Evolutionary conservation across 768 basidiomycete genomes (phyloP).

Genomic region (Termitomyces sp.): DNA sequence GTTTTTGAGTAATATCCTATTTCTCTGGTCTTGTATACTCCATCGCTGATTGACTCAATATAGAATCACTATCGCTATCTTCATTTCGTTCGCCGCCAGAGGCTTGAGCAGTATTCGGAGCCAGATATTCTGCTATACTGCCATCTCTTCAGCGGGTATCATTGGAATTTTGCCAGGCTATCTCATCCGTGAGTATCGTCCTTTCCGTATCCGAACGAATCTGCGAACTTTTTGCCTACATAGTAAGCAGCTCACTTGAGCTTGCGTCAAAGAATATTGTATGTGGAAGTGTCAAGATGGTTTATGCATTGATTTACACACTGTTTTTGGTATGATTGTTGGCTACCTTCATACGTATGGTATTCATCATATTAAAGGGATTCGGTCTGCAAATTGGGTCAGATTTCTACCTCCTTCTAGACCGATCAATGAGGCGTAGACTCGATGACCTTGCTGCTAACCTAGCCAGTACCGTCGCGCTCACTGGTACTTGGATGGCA

Average conservation of each 20-base stretch:
- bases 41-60: conserved; percentile 19
- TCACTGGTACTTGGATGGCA: conserved; percentile 65
- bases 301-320: conserved; percentile 84
- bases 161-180: conserved; percentile 90
- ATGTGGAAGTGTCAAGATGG: conserved; percentile 82
- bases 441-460: conserved; percentile 50
- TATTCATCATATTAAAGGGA: conserved; percentile 33
- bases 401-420: conserved; percentile 72
- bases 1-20: conserved; percentile 68
- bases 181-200: conserved; percentile 55
- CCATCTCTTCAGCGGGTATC: conserved; percentile 83
- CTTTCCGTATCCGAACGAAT: not conserved
- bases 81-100: conserved; percentile 77
- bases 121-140: conserved; percentile 85
- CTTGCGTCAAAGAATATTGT: conserved; percentile 83
- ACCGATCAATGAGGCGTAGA: conserved; percentile 45
- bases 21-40: not conserved
- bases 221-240: conserved; percentile 2
- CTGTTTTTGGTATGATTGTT: conserved; percentile 52
- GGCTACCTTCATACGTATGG: not conserved
- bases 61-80: conserved; percentile 78
- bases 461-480: conserved; percentile 39
- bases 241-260: conserved; percentile 78
- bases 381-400: conserved; percentile 84
- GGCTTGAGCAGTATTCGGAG: conserved; percentile 75